Conservation (phyloP, 176 grass and related monocot species). For the Canna indica region DNA sequence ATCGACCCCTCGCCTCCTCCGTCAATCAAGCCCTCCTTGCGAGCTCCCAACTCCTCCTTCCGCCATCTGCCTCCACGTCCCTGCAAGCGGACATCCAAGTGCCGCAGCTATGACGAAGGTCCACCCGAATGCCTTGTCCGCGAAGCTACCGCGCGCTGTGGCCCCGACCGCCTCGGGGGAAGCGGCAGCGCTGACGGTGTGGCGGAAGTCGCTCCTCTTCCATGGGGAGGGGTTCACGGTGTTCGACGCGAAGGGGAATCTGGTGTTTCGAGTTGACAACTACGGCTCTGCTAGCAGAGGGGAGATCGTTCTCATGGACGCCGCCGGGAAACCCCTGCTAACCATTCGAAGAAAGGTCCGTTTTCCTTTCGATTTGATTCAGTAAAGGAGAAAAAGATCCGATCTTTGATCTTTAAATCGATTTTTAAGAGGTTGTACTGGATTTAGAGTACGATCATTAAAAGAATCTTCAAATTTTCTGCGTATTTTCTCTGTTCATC, state of each 20-base stretch:
- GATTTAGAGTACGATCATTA: background rate
- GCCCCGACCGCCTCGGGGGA: background rate
- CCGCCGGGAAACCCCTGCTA: constrained; percentile 8
- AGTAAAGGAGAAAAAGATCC: background rate
- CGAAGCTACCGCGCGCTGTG: background rate
- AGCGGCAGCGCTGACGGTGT: constrained; percentile 10
- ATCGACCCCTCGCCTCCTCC: too few relatives aligned
- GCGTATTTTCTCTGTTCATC: background rate
- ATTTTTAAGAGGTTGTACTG: background rate
- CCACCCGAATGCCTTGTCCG: background rate
- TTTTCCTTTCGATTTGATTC: background rate
- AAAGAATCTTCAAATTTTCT: too few relatives aligned
- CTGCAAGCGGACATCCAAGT: too few relatives aligned
- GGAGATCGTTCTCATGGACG: constrained; percentile 19
- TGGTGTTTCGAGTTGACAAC: constrained; percentile 14
- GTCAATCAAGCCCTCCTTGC: too few relatives aligned
- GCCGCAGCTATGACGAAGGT: constrained; percentile 2
- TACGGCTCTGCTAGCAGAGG: background rate
- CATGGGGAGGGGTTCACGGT: constrained; percentile 14
- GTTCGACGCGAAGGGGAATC: constrained; percentile 15
- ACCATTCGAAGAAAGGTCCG: constrained; percentile 13
- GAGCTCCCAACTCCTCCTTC: too few relatives aligned
- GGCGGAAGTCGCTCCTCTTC: constrained; percentile 19
- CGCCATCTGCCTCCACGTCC: too few relatives aligned
- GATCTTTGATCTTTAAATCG: background rate